phyloP scores from a whole-genome alignment of 2,329 filamentous ascomycete species.

The Botryotinia calthae region DNA sequence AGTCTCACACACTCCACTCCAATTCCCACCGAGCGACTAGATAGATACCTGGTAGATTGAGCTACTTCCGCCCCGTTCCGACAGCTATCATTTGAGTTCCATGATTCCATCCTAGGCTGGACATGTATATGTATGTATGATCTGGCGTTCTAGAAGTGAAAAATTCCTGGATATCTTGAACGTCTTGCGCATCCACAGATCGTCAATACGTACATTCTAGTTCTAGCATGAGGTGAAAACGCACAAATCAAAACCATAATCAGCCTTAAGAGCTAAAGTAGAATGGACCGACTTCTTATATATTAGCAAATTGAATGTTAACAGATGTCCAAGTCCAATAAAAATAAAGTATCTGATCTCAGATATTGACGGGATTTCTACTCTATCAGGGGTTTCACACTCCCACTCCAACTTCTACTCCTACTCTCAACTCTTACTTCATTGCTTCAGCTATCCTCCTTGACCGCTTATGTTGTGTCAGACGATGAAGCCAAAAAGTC shows the following conservation, averaged over 20 bases:
- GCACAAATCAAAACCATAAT: background rate
- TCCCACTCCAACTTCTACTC: background rate
- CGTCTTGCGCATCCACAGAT: background rate
- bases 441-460: background rate
- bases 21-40: background rate
- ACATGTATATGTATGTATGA: background rate
- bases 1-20: background rate
- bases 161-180: background rate
- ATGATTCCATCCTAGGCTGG: background rate
- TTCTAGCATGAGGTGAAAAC: background rate
- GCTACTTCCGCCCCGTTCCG: background rate
- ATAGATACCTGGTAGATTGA: background rate
- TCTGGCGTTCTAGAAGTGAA: background rate
- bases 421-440: background rate
- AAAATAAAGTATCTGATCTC: background rate
- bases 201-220: background rate
- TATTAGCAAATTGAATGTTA: background rate
- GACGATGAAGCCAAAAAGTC: background rate
- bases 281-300: background rate
- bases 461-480: constrained; percentile 12
- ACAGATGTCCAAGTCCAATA: background rate
- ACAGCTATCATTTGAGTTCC: background rate
- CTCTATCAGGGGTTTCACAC: background rate
- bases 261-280: background rate
- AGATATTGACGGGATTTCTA: background rate